Evolutionary conservation across 495 filamentous ascomycete species (phyloP).

Genomic region (Trichoderma gamsii): DNA sequence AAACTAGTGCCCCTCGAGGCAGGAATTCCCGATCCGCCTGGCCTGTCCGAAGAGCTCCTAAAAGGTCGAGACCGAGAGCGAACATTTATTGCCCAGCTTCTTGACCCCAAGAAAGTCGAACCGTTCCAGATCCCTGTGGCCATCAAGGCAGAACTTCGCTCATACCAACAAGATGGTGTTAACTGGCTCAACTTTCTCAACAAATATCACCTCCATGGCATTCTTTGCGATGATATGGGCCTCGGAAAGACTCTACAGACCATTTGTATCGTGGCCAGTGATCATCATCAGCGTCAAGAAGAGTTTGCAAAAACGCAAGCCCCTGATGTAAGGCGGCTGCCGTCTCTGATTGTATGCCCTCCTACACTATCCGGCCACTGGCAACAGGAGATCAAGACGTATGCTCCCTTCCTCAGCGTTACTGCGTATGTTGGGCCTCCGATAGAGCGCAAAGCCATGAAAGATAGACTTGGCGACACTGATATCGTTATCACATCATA

Average conservation of each 20-base stretch:
- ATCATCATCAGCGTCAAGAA: slow-evolving; percentile 88
- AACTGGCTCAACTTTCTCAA: slow-evolving; percentile 99
- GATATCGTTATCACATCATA: slow-evolving; percentile 97
- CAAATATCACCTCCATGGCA: slow-evolving; percentile 93
- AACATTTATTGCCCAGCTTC: slow-evolving; percentile 93
- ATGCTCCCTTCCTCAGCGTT: slow-evolving; percentile 85
- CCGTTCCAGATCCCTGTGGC: slow-evolving; percentile 87
- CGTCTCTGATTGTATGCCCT: slow-evolving; percentile 91
- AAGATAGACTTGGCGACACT: slow-evolving; percentile 59
- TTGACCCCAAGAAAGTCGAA: slow-evolving; percentile 93
- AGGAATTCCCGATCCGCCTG: slow-evolving; percentile 93
- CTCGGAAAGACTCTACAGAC: slow-evolving; percentile 97
- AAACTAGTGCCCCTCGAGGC: slow-evolving; percentile 98
- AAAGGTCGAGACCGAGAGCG: slow-evolving; percentile 86
- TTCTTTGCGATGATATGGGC: slow-evolving; percentile 99
- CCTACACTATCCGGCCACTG: slow-evolving; percentile 97
- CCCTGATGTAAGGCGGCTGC: slow-evolving; percentile 69
- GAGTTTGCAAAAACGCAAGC: slow-evolving; percentile 75
- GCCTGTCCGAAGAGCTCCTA: slow-evolving; percentile 79
- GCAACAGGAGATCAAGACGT: slow-evolving; percentile 94
- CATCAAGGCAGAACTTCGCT: slow-evolving; percentile 91
- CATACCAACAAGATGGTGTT: slow-evolving; percentile 97
- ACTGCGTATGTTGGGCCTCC: slow-evolving; percentile 88
- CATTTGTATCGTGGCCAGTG: slow-evolving; percentile 93
- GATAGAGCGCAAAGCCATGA: slow-evolving; percentile 63